phyloP scores from a whole-genome alignment of 1,139 yeast species.

The Entelexis paramagnoliae region DNA sequence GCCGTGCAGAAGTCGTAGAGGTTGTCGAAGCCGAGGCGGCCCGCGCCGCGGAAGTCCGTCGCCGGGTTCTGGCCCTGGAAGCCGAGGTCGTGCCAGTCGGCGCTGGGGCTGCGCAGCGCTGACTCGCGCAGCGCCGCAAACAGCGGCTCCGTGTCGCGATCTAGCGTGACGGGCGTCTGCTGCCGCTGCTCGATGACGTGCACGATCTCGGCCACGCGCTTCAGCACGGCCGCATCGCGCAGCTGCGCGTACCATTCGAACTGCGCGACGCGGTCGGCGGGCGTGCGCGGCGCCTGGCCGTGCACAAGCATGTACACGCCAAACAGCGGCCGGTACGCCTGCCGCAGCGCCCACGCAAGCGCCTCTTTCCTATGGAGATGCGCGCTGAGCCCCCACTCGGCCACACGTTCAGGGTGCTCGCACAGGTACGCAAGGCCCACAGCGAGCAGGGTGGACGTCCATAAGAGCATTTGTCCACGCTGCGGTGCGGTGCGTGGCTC shows the following conservation, averaged over 20 bases:
- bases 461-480: constrained; percentile 3
- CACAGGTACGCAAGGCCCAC: constrained; percentile 5
- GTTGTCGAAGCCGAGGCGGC: constrained; percentile 29
- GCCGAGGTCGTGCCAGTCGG: constrained; percentile 33
- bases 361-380: neutral
- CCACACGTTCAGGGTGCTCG: constrained; percentile 12
- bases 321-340: constrained; percentile 4
- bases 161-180: constrained; percentile 1
- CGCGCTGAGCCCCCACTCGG: constrained; percentile 10
- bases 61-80: constrained; percentile 35
- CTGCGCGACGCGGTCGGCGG: constrained; percentile 9
- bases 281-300: constrained; percentile 8
- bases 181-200: constrained; percentile 5
- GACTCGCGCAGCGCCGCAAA: neutral
- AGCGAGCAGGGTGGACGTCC: constrained; percentile 2
- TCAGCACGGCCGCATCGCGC: constrained; percentile 10
- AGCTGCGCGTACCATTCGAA: constrained; percentile 8
- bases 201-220: constrained; percentile 2
- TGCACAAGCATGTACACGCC: constrained; percentile 10
- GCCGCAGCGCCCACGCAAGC: neutral
- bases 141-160: neutral
- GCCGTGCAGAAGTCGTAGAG: constrained; percentile 25
- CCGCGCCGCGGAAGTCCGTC: constrained; percentile 34
- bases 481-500: neutral
- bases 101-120: neutral